Percentiles rank a stretch among this genome's conserved stretches.
Conservation (phyloP, 2,329 filamentous ascomycete genomes). For the Trichoderma sp. region DNA sequence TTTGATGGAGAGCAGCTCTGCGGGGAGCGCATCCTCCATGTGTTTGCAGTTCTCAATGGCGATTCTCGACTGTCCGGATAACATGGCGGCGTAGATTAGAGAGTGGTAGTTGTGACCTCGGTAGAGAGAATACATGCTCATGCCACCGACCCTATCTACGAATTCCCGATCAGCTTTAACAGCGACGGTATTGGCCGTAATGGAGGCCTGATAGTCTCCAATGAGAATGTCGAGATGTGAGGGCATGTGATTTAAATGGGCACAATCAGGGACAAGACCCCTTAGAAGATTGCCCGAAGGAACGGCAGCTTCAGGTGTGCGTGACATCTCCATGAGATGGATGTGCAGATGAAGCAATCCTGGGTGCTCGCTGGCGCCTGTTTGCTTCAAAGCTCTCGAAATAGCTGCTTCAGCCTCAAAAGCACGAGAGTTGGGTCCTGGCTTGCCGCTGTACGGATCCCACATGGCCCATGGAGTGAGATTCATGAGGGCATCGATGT, state of each 20-base stretch:
- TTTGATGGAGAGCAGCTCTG: neutral
- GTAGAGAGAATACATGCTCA: neutral
- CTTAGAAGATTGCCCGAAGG: slow-evolving; percentile 63
- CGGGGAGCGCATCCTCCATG: neutral
- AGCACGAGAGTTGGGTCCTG: neutral
- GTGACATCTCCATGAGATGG: slow-evolving; percentile 69
- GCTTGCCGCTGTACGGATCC: slow-evolving; percentile 8
- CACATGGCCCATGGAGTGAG: slow-evolving; percentile 13
- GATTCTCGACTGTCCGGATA: neutral
- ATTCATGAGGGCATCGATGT: slow-evolving; percentile 14
- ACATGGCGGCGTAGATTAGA: slow-evolving; percentile 9
- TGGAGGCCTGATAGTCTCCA: neutral
- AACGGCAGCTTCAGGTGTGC: slow-evolving; percentile 61
- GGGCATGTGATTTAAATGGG: slow-evolving; percentile 54
- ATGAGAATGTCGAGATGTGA: slow-evolving; percentile 5
- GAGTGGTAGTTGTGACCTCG: neutral
- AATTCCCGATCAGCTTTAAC: slow-evolving; percentile 2
- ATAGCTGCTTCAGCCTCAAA: slow-evolving; percentile 5
- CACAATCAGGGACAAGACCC: slow-evolving; percentile 64
- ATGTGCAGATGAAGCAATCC: slow-evolving; percentile 16
- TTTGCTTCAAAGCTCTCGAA: neutral
- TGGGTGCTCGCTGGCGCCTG: neutral
- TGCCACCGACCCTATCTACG: neutral
- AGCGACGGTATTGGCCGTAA: neutral
- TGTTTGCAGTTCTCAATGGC: neutral